Percentiles rank a stretch among this genome's conserved stretches.
Conservation (phyloP, 2,329 filamentous ascomycete genomes). For the Ophiostoma sp. region DNA sequence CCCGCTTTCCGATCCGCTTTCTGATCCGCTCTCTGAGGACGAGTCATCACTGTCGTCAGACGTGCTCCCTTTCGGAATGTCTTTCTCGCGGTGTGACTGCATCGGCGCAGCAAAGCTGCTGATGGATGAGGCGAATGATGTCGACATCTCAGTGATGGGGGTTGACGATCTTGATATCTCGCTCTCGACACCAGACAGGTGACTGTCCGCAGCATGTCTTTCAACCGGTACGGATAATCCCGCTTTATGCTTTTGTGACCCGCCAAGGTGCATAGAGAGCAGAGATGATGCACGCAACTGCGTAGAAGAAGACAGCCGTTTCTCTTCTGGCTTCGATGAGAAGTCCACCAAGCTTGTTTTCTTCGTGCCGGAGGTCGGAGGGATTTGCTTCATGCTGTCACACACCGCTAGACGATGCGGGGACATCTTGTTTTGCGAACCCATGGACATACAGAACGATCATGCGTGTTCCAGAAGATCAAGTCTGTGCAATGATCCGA, state of each 20-base stretch:
- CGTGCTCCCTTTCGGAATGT: constrained; percentile 17
- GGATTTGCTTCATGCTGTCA: constrained; percentile 14
- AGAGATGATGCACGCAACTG: not conserved
- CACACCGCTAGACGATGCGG: constrained; percentile 19
- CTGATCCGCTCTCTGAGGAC: not conserved
- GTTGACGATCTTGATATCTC: constrained; percentile 29
- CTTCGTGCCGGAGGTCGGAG: constrained; percentile 9
- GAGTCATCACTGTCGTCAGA: not conserved
- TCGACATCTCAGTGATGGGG: constrained; percentile 28
- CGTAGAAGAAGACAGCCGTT: not conserved
- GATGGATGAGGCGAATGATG: constrained; percentile 25
- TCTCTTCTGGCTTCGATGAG: not conserved
- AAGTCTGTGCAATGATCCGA: not conserved
- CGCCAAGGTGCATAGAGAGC: not conserved
- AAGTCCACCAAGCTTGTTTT: constrained; percentile 14
- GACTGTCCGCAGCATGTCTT: not conserved
- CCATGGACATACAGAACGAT: not conserved
- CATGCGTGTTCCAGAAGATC: not conserved
- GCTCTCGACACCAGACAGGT: constrained; percentile 20
- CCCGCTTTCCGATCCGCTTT: constrained; percentile 25
- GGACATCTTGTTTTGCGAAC: constrained; percentile 13
- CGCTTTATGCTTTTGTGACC: not conserved
- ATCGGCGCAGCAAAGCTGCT: constrained; percentile 28
- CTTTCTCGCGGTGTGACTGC: constrained; percentile 20
- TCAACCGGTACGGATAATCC: not conserved